A percentile compares a stretch with the other conserved stretches of the same genome.
phyloP scores from a whole-genome alignment of 169 alveolate species.

The Plasmodium chabaudi region DNA sequence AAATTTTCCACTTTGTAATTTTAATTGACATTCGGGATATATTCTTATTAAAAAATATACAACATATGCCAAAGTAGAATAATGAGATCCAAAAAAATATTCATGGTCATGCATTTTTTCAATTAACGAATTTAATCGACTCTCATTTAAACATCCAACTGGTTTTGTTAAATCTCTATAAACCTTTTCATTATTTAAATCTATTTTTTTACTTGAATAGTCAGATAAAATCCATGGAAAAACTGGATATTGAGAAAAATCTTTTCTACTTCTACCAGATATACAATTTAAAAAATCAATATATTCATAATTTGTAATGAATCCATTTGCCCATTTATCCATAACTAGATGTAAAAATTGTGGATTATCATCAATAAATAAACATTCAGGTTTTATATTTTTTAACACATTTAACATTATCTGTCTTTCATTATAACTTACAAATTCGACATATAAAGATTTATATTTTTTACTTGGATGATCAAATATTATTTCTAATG shows the following conservation, averaged over 20 bases:
- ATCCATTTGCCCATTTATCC: slow-evolving; percentile 92
- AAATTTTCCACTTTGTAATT: slow-evolving; percentile 94
- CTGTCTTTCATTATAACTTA: slow-evolving; percentile 82
- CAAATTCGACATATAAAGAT: slow-evolving; percentile 86
- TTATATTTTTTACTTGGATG: slow-evolving; percentile 83
- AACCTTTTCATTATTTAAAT: slow-evolving; percentile 79
- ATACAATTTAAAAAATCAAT: slow-evolving; percentile 93
- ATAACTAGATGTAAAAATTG: slow-evolving; percentile 83
- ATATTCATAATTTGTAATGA: slow-evolving; percentile 94
- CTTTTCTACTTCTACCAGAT: slow-evolving; percentile 94
- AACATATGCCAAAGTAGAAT: slow-evolving; percentile 97
- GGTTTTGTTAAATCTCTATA: slow-evolving; percentile 94
- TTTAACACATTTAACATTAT: slow-evolving; percentile 78
- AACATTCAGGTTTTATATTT: slow-evolving; percentile 76
- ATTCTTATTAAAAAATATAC: slow-evolving; percentile 95
- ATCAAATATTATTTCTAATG: slow-evolving; percentile 89
- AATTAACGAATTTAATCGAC: slow-evolving; percentile 86
- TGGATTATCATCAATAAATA: slow-evolving; percentile 82
- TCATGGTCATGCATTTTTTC: slow-evolving; percentile 87
- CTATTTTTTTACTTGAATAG: slow-evolving; percentile 83
- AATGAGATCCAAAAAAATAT: slow-evolving; percentile 97
- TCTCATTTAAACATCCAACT: slow-evolving; percentile 92
- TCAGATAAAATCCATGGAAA: slow-evolving; percentile 97
- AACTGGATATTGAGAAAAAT: slow-evolving; percentile 97
- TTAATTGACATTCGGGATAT: slow-evolving; percentile 95